Conservation (phyloP, 1,284 basidiomycete genomes). For the Apiotrichum laibachii region DNA sequence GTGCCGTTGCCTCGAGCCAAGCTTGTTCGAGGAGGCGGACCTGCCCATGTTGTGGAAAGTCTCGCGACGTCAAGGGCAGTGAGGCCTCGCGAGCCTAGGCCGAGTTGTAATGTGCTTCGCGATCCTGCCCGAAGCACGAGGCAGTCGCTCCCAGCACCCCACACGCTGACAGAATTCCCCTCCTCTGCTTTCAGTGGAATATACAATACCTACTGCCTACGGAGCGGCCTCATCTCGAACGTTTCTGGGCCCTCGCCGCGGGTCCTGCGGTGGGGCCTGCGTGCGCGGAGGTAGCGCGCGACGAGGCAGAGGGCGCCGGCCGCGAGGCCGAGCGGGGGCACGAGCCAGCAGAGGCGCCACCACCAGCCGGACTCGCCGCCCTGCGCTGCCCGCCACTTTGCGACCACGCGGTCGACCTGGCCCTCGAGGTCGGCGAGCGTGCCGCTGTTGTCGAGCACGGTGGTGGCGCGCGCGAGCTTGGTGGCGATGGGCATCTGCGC, state of each 20-base stretch:
- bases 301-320: conserved; percentile 36
- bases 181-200: too few relatives aligned
- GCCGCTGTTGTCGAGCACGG: conserved; percentile 86
- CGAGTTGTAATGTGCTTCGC: too few relatives aligned
- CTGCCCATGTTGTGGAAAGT: too few relatives aligned
- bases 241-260: conserved; percentile 40
- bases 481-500: conserved; percentile 76
- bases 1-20: too few relatives aligned
- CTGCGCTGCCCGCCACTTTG: conserved; percentile 60
- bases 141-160: too few relatives aligned
- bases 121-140: too few relatives aligned
- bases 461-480: conserved; percentile 80
- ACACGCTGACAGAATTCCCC: too few relatives aligned
- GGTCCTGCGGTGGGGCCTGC: conserved; percentile 18
- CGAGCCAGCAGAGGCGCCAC: conserved; percentile 73
- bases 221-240: conserved; percentile 31
- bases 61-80: too few relatives aligned
- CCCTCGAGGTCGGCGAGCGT: conserved; percentile 63
- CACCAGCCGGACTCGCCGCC: conserved; percentile 56
- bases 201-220: too few relatives aligned
- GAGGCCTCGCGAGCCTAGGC: too few relatives aligned
- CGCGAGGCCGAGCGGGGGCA: conserved; percentile 68
- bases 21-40: too few relatives aligned
- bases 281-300: conserved; percentile 17
- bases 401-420: conserved; percentile 68